Evolutionary conservation across 176 grass and related monocot species (phyloP).

Genomic region (Avena insularis): DNA sequence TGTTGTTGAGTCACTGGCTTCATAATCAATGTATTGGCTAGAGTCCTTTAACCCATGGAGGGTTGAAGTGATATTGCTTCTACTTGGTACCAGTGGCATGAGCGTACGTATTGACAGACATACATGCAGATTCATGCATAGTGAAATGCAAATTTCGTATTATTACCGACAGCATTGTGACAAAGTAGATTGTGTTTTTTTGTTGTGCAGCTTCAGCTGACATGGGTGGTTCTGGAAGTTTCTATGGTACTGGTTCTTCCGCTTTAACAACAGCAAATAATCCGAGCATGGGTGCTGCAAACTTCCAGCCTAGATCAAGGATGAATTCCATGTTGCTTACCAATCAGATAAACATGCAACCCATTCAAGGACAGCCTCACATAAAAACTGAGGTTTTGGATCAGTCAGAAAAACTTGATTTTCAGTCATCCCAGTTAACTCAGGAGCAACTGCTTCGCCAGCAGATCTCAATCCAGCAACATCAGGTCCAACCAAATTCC

Average conservation of each 20-base stretch:
- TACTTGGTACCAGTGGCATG: conserved; percentile 3
- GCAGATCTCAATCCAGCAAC: conserved; percentile 70
- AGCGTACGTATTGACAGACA: neutral
- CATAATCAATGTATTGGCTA: conserved; percentile 27
- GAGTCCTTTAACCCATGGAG: neutral
- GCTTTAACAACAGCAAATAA: conserved; percentile 66
- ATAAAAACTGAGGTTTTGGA: conserved; percentile 82
- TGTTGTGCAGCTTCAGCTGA: conserved; percentile 58
- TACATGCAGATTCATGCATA: conserved; percentile 17
- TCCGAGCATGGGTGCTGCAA: conserved; percentile 62
- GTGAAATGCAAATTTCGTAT: conserved; percentile 16
- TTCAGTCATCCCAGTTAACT: conserved; percentile 70
- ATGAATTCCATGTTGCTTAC: conserved; percentile 59
- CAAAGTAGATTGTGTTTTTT: conserved; percentile 28
- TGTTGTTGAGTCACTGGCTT: conserved; percentile 15
- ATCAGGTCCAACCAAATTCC: conserved; percentile 66
- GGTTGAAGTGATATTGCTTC: conserved; percentile 24
- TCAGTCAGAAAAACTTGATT: conserved; percentile 73
- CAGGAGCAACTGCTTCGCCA: conserved; percentile 66
- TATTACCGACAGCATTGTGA: neutral
- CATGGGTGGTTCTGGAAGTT: conserved; percentile 67
- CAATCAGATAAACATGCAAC: conserved; percentile 76
- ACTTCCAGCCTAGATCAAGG: conserved; percentile 75
- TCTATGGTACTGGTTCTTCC: conserved; percentile 68
- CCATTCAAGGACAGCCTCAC: conserved; percentile 69